Base-by-base conservation (phyloP, 495 filamentous ascomycete genomes). In the Tuber umbilicatum region DNA sequence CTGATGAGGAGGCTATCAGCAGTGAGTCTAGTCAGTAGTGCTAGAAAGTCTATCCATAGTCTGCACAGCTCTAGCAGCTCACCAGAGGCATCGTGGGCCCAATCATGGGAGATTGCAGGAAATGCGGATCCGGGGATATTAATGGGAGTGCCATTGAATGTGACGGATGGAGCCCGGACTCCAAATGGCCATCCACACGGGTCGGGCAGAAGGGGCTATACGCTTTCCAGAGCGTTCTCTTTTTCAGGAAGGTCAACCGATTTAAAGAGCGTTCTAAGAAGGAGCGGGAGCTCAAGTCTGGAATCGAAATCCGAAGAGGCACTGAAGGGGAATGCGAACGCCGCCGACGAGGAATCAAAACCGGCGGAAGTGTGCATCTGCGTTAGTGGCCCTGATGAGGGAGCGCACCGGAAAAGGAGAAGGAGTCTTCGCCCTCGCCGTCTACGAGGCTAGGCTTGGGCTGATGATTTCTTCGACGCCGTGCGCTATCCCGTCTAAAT, bases 11-110 rank as follows among this genome's bases (percentile, higher is more conserved):
- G 78, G 35, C 21, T 79, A 31, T 79, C 78, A 5, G 78, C 79
- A 16, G 76, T 79, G 42, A 79, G 78, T 21, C 73, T 79, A 16
- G 76, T 79, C 27, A 79, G 76, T 10, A 79, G 73, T 21, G 77
- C 77, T 27, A 78, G 77, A 67, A 79, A 78, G 64, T 79, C 77
- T 41, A 79, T 79, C 60, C 77, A 79, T 45, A 78, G 77, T 38
- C 39, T 79, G n/a, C 77, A 79, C 75, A 79, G 75, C 35, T 79
- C 77, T 70, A 72, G 77, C 68, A 78, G 72, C 38, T 71, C 77
- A 47, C 78, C 77, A 19, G 77, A 79, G 37, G 72, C 76, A 38
- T 78, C 77, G 6, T 79, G 71, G 41, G 72, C 69, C n/a, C 77
- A 78, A 55, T 79, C 76, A 14, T 71, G 43, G 17, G 77, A 79